Percentiles rank a stretch among this genome's conserved stretches.
Conservation (phyloP, 73 alveolate species). For the Blepharisma japonicum region DNA sequence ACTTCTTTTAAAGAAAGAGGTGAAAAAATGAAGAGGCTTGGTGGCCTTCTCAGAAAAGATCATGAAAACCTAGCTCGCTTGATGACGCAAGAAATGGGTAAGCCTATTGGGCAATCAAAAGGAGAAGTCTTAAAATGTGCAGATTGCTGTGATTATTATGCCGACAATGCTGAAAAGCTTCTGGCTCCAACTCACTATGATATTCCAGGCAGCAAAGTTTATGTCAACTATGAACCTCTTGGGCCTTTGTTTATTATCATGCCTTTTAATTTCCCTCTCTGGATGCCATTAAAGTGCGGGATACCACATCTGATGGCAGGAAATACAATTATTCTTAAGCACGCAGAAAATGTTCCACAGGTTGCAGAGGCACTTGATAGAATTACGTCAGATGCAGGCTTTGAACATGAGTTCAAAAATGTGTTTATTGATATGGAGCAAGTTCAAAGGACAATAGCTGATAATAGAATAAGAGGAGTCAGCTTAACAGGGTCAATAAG, state of each 20-base stretch:
- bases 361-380: constrained; percentile 55
- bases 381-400: constrained; percentile 55
- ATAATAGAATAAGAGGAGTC: constrained; percentile 68
- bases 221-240: constrained; percentile 56
- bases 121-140: constrained; percentile 68
- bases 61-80: constrained; percentile 49
- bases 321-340: constrained; percentile 71
- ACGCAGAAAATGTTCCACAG: constrained; percentile 57
- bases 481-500: constrained; percentile 67
- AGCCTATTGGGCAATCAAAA: constrained; percentile 59
- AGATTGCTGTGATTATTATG: constrained; percentile 48
- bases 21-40: constrained; percentile 30
- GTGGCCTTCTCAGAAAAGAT: constrained; percentile 34
- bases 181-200: constrained; percentile 34
- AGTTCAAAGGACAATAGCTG: constrained; percentile 52
- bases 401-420: constrained; percentile 51
- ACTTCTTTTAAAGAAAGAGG: constrained; percentile 44
- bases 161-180: constrained; percentile 48
- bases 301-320: constrained; percentile 66
- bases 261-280: constrained; percentile 86
- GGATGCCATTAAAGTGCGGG: constrained; percentile 70
- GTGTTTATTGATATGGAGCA: constrained; percentile 48
- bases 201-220: constrained; percentile 47
- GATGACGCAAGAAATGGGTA: constrained; percentile 77
- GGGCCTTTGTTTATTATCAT: constrained; percentile 63